Conservation (phyloP, 2,329 filamentous ascomycete genomes). For the Neopestalotiopsis sp. region DNA sequence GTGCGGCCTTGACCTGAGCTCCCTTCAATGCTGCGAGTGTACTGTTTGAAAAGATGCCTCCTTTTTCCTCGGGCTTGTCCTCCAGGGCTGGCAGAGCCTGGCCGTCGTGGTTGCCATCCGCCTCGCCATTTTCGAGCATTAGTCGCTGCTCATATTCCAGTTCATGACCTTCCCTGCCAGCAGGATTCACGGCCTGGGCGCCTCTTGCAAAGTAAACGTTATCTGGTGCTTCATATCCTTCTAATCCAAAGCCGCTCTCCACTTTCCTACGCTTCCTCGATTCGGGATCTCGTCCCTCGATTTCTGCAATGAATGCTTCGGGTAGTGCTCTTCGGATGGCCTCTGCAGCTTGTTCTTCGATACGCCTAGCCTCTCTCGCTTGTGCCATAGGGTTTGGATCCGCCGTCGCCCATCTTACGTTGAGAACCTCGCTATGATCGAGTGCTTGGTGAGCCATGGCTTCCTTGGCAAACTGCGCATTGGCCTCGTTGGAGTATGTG, state of each 20-base stretch:
- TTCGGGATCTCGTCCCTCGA: conserved; percentile 89
- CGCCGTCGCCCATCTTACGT: conserved; percentile 95
- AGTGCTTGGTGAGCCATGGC: conserved; percentile 94
- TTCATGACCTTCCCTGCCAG: conserved; percentile 63
- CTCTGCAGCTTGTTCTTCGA: conserved; percentile 96
- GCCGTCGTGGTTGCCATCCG: conserved; percentile 44
- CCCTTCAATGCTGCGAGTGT: conserved; percentile 80
- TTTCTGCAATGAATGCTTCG: conserved; percentile 88
- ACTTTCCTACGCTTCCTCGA: conserved; percentile 87
- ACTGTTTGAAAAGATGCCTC: conserved; percentile 80
- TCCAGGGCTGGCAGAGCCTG: conserved; percentile 44
- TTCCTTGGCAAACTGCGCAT: conserved; percentile 89
- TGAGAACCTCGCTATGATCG: conserved; percentile 90
- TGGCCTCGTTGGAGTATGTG: conserved; percentile 88
- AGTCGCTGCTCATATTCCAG: conserved; percentile 65
- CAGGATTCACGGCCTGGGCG: conserved; percentile 67
- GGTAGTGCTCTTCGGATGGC: conserved; percentile 88
- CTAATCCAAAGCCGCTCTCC: conserved; percentile 84
- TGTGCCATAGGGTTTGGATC: conserved; percentile 96
- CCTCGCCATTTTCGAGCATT: conserved; percentile 63
- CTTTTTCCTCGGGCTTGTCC: conserved; percentile 44
- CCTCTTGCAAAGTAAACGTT: conserved; percentile 90
- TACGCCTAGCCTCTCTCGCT: conserved; percentile 83
- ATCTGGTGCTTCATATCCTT: conserved; percentile 93
- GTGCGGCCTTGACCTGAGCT: conserved; percentile 57